phyloP scores from a whole-genome alignment of 2,329 filamentous ascomycete genomes.

The Colletotrichum theobromicola region DNA sequence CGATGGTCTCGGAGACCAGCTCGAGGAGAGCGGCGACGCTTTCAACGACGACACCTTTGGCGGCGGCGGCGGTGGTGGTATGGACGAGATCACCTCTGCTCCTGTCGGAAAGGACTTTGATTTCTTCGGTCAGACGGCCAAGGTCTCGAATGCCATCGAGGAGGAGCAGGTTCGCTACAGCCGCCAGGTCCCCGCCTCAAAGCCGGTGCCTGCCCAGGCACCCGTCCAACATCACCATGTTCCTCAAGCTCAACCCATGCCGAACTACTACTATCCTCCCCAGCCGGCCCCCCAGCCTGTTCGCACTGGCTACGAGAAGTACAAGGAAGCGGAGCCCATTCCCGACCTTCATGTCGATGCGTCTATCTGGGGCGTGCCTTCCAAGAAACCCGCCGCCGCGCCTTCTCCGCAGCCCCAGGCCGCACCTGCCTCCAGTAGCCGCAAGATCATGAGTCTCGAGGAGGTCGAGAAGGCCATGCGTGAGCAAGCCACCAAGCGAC shows the following conservation, averaged over 20 bases:
- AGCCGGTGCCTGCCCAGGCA: conserved; percentile 32
- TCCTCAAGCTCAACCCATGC: not conserved
- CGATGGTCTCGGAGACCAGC: conserved; percentile 88
- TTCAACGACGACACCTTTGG: conserved; percentile 98
- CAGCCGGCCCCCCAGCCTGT: conserved; percentile 54
- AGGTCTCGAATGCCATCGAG: conserved; percentile 83
- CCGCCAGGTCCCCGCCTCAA: conserved; percentile 70
- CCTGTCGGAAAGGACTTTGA: conserved; percentile 92
- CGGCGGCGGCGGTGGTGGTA: conserved; percentile 41
- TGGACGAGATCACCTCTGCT: conserved; percentile 43
- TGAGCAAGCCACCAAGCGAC: conserved; percentile 62
- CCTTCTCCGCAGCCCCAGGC: conserved; percentile 27
- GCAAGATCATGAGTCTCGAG: conserved; percentile 93
- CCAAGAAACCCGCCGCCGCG: conserved; percentile 55
- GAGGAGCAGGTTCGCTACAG: conserved; percentile 89
- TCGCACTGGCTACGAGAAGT: conserved; percentile 89
- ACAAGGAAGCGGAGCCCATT: conserved; percentile 78
- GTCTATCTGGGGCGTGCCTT: conserved; percentile 84
- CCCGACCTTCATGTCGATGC: conserved; percentile 92
- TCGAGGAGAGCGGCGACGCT: conserved; percentile 90
- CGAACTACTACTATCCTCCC: conserved; percentile 37
- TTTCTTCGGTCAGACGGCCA: conserved; percentile 91
- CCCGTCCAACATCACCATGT: conserved; percentile 28
- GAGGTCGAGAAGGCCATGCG: conserved; percentile 96
- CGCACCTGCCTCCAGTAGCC: conserved; percentile 42